Conservation (phyloP, 345 rosid species). For the Gossypium longicalyx region DNA sequence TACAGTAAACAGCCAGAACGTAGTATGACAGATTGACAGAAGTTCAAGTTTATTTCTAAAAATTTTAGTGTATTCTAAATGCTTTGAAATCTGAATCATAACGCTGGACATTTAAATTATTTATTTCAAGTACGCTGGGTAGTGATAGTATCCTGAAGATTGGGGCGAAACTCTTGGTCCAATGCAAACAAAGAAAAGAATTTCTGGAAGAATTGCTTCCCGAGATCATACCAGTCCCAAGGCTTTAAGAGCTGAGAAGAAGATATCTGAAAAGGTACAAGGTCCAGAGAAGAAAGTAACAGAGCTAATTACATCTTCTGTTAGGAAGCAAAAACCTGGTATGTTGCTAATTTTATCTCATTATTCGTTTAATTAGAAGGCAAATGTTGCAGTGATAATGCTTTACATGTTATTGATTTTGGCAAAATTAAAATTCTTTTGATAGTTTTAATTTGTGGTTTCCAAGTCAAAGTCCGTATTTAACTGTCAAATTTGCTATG, state of each 20-base stretch:
- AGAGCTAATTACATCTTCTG: slow-evolving; percentile 63
- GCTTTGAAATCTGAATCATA: background rate
- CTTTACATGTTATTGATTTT: background rate
- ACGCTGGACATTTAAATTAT: background rate
- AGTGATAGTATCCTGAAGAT: background rate
- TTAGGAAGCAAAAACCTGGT: slow-evolving; percentile 53
- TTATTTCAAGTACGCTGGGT: background rate
- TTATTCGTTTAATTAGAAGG: background rate
- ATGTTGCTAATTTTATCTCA: slow-evolving; percentile 8
- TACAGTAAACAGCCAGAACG: background rate
- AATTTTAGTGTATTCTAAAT: background rate
- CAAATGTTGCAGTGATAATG: background rate
- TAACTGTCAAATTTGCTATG: background rate
- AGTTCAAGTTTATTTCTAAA: background rate
- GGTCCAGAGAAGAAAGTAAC: slow-evolving; percentile 41
- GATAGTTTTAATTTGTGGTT: background rate
- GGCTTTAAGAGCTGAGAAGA: slow-evolving; percentile 49
- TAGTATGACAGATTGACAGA: background rate
- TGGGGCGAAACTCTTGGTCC: slow-evolving; percentile 3
- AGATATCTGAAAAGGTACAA: slow-evolving; percentile 44
- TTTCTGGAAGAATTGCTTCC: slow-evolving; percentile 45
- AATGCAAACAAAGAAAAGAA: slow-evolving; percentile 64
- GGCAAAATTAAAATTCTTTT: background rate
- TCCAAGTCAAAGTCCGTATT: background rate
- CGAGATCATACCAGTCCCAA: slow-evolving; percentile 43